Evolutionary conservation across 352 stramenopile species (phyloP), one percentile per base, ranked within the genome.

Genomic region (Phytophthora pinifolia): DNA sequence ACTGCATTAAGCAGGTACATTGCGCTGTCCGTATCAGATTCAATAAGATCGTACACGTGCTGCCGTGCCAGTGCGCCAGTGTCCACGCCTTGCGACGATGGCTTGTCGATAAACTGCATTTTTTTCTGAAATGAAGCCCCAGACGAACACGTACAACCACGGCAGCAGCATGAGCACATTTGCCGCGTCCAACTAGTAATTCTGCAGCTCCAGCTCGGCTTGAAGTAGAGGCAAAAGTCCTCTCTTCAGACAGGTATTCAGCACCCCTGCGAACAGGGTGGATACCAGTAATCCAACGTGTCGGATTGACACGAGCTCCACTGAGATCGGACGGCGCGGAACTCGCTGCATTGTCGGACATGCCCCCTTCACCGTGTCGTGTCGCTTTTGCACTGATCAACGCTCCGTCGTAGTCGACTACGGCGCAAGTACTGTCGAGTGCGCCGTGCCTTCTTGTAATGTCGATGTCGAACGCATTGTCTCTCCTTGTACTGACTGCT

Each of bases 1-100:
- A 89, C 76, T 13, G 85, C 83, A 42, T 88, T 72, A 25, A 95
- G 72, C 18, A 95, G 58, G 50, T 88, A 65, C 31, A 89, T 72
- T 0, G 81, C 70, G 47, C 83, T 88, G 12, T 90, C 79, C 0
- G 77, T 68, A 37, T 93, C 80, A 0, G 70, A 69, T 20, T 75
- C 59, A 53, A 93, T 79, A 20, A 88, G 69, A 9, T 79, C 57
- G 41, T 84, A 85, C 6, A 93, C 39, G 1, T 79, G 70, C 39
- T 62, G 68, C 59, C 80, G 71, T 32, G 65, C 75, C 10, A 63
- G 50, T 25, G 70, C 65, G 10, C 41, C 33, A 18, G 45, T 63
- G 41, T 89, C 58, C 5, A 56, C 54, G 27, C 50, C 29, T 59
- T 51, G 37, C 49, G 22, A 73, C 47, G 43, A 65, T n/a, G 60